Percentiles rank a stretch among this genome's conserved stretches.
Evolutionary conservation across 225 moss, liverwort and hornwort species (phyloP).

Genomic region (Pleurozium schreberi): DNA sequence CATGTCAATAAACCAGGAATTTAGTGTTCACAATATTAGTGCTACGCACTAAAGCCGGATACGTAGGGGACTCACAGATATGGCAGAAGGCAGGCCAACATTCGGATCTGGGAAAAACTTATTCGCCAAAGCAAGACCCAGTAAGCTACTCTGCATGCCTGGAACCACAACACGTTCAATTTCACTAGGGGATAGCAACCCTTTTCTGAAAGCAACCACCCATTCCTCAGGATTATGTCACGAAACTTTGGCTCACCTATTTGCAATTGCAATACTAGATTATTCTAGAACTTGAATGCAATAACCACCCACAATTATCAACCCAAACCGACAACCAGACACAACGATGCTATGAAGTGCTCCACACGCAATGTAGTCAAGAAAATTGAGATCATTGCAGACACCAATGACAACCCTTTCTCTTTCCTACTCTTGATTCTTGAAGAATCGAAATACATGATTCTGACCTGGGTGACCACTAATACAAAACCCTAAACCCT

Average conservation of each 20-base stretch:
- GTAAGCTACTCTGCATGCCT: conserved; percentile 95
- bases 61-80: conserved; percentile 45
- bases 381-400: background rate
- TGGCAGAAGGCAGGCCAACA: conserved; percentile 71
- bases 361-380: background rate
- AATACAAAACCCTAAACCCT: background rate
- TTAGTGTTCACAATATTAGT: background rate
- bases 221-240: background rate
- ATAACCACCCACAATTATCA: background rate
- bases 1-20: background rate
- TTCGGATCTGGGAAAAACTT: conserved; percentile 75
- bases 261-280: background rate
- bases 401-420: background rate
- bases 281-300: background rate
- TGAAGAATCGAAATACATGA: background rate
- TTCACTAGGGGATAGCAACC: background rate
- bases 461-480: background rate
- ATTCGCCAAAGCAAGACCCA: conserved; percentile 76
- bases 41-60: background rate
- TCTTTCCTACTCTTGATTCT: background rate
- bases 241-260: background rate
- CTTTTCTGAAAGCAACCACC: background rate
- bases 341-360: background rate
- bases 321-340: background rate
- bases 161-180: background rate